Base-by-base conservation (phyloP, 306 rosid genomes). In the Cajanus cajan region DNA sequence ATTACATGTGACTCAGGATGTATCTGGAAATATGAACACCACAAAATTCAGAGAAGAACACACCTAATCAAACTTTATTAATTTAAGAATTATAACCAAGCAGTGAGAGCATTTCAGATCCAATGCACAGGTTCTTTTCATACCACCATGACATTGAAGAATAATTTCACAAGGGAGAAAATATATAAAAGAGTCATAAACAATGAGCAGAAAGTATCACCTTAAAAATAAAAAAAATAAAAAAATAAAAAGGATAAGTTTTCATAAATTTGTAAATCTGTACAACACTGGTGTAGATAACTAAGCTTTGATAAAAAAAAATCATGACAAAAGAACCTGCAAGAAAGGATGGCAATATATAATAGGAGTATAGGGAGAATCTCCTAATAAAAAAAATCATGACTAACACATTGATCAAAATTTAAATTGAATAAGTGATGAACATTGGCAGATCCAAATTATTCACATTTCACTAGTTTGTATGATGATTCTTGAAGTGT, bases 371-470 rank as follows among this genome's bases (percentile, higher is more conserved):
- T 16, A 41, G 39, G 4, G 11, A 25, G n/a, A 74, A 59, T 61
- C 33, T 44, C 36, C 45, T 25, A 28, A n/a, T 44, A 50, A 40
- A 77, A 77, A 66, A 8, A 63, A 78, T 40, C 10, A 15, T 0
- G 54, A 40, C 36, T 51, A 37, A 14, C 16, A 61, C 47, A 78
- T 40, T 22, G 10, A 68, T 68, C 2, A 40, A 25, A 78, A 18
- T n/a, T 55, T 33, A 45, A 47, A 33, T 31, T 1, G 31, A 28
- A 28, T 36, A 58, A 31, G 28, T n/a, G 41, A 78, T 50, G 66
- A 66, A 52, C 15, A 52, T 18, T 18, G 64, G 6, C 22, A 0
- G 96, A 50, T 67, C 45, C 28, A 55, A 28, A 57, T 41, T 52
- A 37, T 16, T 64, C 13, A 22, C 40, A 25, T 25, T 78, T 63